phyloP scores from a whole-genome alignment of 2,329 filamentous ascomycete species.

The Trichophyton benhamiae region DNA sequence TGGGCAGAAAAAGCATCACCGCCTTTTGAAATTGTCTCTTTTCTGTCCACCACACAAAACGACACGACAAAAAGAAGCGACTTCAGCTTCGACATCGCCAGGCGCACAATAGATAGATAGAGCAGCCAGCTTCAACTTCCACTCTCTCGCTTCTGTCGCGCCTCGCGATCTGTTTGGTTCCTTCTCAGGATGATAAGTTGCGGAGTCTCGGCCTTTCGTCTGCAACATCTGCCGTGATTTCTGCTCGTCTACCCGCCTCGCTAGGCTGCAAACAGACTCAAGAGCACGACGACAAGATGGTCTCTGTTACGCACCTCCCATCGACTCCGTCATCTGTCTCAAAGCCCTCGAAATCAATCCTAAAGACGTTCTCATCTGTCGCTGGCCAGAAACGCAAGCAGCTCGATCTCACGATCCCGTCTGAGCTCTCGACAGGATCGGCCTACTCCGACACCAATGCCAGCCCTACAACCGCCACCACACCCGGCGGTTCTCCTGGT shows the following conservation, averaged over 20 bases:
- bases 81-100: not conserved
- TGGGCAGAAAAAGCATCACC: not conserved
- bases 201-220: not conserved
- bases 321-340: conserved; percentile 19
- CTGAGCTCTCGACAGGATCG: conserved; percentile 19
- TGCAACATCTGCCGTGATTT: not conserved
- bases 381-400: conserved; percentile 28
- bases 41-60: not conserved
- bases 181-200: not conserved
- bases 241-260: not conserved
- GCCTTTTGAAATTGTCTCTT: not conserved
- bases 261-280: not conserved
- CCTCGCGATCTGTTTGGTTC: not conserved
- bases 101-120: not conserved
- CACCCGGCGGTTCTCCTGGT: conserved; percentile 16
- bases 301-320: conserved; percentile 4
- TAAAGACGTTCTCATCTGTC: conserved; percentile 11
- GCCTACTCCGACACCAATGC: conserved; percentile 11
- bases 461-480: not conserved
- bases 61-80: not conserved
- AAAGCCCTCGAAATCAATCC: conserved; percentile 22
- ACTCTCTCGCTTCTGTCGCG: not conserved
- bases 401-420: conserved; percentile 25
- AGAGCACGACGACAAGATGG: not conserved
- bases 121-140: not conserved